Conservation (phyloP, 306 rosid genomes). For the Vigna radiata region DNA sequence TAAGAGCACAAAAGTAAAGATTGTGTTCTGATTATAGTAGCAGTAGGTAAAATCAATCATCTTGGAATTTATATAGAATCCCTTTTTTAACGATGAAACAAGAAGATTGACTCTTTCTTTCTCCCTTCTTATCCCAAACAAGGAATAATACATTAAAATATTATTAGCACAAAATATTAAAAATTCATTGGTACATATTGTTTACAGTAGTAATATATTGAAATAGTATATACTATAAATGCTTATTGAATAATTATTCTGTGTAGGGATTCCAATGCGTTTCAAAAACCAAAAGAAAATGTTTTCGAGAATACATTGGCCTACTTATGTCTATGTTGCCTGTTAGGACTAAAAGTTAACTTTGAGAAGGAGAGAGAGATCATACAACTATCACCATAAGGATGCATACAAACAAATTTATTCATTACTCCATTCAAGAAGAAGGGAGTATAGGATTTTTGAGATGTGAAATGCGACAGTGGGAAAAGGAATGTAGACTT, state of each 20-base stretch:
- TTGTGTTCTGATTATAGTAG: conserved; percentile 5
- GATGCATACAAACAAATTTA: conserved; percentile 4
- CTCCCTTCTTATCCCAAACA: neutral
- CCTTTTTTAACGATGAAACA: neutral
- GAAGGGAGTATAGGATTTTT: no score
- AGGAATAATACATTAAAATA: neutral
- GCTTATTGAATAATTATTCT: neutral
- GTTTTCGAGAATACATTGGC: conserved; percentile 1
- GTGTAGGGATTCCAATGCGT: no score
- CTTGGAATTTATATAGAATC: neutral
- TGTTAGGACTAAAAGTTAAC: conserved; percentile 7
- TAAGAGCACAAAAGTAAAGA: neutral
- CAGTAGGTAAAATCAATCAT: neutral
- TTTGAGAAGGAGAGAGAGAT: neutral
- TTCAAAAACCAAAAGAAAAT: neutral
- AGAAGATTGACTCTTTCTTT: neutral
- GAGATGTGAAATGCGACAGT: no score
- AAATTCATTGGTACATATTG: neutral
- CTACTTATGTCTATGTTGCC: neutral
- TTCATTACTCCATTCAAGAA: neutral
- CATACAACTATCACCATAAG: neutral
- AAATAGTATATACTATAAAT: neutral
- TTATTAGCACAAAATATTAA: neutral
- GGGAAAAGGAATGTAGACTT: no score
- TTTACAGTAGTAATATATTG: neutral